Evolutionary conservation across 1,284 basidiomycete species (phyloP).

Genomic region (Moesziomyces sp.): DNA sequence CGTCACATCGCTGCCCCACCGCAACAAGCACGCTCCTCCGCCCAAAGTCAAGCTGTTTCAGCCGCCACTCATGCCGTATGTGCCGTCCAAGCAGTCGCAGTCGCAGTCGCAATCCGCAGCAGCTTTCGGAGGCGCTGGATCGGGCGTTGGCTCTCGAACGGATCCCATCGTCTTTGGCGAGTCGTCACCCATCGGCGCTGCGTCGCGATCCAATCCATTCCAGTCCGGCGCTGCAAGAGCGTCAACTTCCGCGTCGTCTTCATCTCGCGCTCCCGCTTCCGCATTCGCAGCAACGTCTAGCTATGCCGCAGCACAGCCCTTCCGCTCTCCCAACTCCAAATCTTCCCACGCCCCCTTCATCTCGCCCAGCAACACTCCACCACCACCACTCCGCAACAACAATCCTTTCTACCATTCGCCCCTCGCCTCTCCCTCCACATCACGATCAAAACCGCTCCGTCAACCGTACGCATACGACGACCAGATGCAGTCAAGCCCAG

Average conservation of each 20-base stretch:
- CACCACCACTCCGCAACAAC: slow-evolving; percentile 28
- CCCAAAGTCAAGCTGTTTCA: slow-evolving; percentile 52
- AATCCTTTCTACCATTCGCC: slow-evolving; percentile 41
- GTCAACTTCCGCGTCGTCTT: slow-evolving; percentile 1
- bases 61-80: slow-evolving; percentile 25
- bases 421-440: slow-evolving; percentile 19
- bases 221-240: slow-evolving; percentile 1
- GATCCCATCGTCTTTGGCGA: slow-evolving; percentile 47
- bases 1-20: slow-evolving; percentile 34
- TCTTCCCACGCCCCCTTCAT: slow-evolving; percentile 31
- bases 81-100: slow-evolving; percentile 4
- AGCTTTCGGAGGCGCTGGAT: background rate
- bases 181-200: slow-evolving; percentile 27
- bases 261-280: slow-evolving; percentile 10
- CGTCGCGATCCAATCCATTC: slow-evolving; percentile 7
- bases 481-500: slow-evolving; percentile 12
- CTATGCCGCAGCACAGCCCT: slow-evolving; percentile 34
- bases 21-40: slow-evolving; percentile 48
- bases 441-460: slow-evolving; percentile 4
- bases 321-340: slow-evolving; percentile 40
- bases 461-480: slow-evolving; percentile 17
- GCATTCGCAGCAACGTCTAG: slow-evolving; percentile 16
- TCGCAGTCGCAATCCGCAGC: background rate
- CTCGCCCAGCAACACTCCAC: slow-evolving; percentile 32
- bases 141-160: slow-evolving; percentile 25